Evolutionary conservation across 106 monocot genomes (phyloP), one percentile per base, ranked within the genome.

Genomic region (Allium cepa): DNA sequence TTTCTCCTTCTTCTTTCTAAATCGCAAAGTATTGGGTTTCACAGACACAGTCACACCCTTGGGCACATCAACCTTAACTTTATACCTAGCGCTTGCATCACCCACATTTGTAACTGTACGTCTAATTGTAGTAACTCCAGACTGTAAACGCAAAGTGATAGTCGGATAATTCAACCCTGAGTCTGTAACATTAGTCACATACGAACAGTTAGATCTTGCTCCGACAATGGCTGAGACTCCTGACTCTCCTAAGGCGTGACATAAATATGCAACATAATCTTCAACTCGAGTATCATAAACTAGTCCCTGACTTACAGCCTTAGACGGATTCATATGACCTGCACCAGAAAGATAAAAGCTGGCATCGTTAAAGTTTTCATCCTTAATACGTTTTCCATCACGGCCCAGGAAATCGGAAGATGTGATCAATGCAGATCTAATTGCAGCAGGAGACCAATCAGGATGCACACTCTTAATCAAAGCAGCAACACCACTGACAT

Each of bases 101-200:
- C 78, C 75, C 0, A 85, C 75, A n/a, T 81, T 81, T 7, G 74
- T 85, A 57, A 81, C 81, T 5, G 78, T 79, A 49, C 83, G 61
- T 26, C 64, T 72, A 52, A 76, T 69, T 13, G 50, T 70, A 49
- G 55, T 46, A 9, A 27, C 26, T 26, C 17, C n/a, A 1, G 26
- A 7, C 7, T 0, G 6, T 2, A 60, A 53, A 10, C 60, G 17
- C 9, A 84, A 57, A 1, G 59, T 51, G 0, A 84, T 63, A 15
- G 83, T 60, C 5, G 84, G 84, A 57, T 79, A 84, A 55, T 84
- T 84, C 11, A 84, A 67, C 10, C 80, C 80, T 1, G 22, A 72
- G 45, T 70, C 67, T 2, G 26, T 56, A 4, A 73, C 68, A 16
- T 63, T 14, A 11, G 45, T 11, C 0, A 62, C 13, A 3, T 12